A percentile compares a stretch with the other conserved stretches of the same genome.
phyloP scores from a whole-genome alignment of 169 alveolate species.

The Plasmodium vinckei region DNA sequence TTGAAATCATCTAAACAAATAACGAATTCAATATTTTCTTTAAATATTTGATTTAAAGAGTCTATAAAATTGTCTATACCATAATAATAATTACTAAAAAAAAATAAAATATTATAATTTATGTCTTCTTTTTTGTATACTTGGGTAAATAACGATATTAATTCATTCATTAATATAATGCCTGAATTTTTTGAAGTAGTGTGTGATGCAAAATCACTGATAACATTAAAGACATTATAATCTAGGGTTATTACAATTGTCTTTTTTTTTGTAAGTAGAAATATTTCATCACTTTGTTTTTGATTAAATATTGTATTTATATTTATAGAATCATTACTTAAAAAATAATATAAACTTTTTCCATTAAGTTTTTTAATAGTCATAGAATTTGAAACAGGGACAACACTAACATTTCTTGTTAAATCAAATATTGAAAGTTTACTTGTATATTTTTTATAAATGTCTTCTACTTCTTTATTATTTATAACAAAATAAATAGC shows the following conservation, averaged over 20 bases:
- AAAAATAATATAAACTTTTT: conserved; percentile 33
- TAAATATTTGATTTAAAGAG: conserved; percentile 29
- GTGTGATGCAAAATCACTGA: conserved; percentile 18
- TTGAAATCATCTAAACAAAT: conserved; percentile 42
- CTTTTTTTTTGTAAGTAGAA: conserved; percentile 62
- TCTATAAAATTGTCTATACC: conserved; percentile 50
- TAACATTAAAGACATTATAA: conserved; percentile 40
- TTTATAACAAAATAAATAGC: conserved; percentile 52
- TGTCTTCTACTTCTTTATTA: conserved; percentile 42
- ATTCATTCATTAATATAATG: conserved; percentile 16
- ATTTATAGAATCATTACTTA: conserved; percentile 56
- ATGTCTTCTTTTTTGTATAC: conserved; percentile 56
- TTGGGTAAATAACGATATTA: conserved; percentile 32
- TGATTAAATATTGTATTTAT: conserved; percentile 54
- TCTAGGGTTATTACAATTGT: conserved; percentile 39
- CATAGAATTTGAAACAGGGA: conserved; percentile 27
- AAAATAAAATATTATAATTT: conserved; percentile 53
- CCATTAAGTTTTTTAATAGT: conserved; percentile 10
- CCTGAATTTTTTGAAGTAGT: conserved; percentile 53
- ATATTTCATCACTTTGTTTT: conserved; percentile 30
- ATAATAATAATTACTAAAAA: conserved; percentile 60
- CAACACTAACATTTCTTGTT: conserved; percentile 62
- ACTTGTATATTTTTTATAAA: conserved; percentile 51
- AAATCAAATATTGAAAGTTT: conserved; percentile 58
- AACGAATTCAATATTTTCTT: conserved; percentile 60